A percentile compares a stretch with the other conserved stretches of the same genome.
phyloP scores from a whole-genome alignment of 2,329 filamentous ascomycete species.

The Ascochyta fabae region DNA sequence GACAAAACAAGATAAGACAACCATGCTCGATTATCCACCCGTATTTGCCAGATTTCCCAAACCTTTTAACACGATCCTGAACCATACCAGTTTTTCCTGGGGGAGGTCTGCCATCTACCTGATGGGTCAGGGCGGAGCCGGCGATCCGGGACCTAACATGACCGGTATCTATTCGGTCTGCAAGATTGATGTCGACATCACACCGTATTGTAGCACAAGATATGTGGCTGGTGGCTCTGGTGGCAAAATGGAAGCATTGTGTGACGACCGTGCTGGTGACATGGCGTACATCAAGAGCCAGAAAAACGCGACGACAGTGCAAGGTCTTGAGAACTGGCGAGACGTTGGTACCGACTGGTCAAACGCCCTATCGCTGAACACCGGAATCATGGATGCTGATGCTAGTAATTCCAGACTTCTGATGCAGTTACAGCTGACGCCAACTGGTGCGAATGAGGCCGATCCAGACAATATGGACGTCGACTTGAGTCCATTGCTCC shows the following conservation, averaged over 20 bases:
- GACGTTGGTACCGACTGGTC: slow-evolving; percentile 54
- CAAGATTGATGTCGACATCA: slow-evolving; percentile 67
- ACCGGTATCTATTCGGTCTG: slow-evolving; percentile 67
- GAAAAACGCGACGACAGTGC: slow-evolving; percentile 63
- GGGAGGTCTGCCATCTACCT: slow-evolving; percentile 68
- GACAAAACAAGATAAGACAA: slow-evolving; percentile 64
- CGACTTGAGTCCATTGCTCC: slow-evolving; percentile 59
- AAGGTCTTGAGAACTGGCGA: slow-evolving; percentile 53
- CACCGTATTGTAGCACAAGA: slow-evolving; percentile 69
- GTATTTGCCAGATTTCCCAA: slow-evolving; percentile 60
- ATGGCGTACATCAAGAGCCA: slow-evolving; percentile 62
- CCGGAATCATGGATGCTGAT: slow-evolving; percentile 52
- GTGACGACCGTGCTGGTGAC: slow-evolving; percentile 62
- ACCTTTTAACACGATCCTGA: slow-evolving; percentile 66
- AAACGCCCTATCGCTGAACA: slow-evolving; percentile 52
- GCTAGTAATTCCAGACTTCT: slow-evolving; percentile 54
- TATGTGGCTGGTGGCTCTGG: slow-evolving; percentile 58
- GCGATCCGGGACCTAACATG: slow-evolving; percentile 25
- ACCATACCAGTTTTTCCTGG: slow-evolving; percentile 42
- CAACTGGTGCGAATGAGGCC: slow-evolving; percentile 11
- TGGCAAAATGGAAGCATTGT: slow-evolving; percentile 65
- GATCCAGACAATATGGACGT: slow-evolving; percentile 26
- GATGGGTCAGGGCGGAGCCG: slow-evolving; percentile 53
- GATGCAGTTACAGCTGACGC: slow-evolving; percentile 52
- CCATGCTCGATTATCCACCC: slow-evolving; percentile 51